A percentile compares a stretch with the other conserved stretches of the same genome.
Conservation (phyloP, 352 stramenopile genomes). For the Bremia lactucae region DNA sequence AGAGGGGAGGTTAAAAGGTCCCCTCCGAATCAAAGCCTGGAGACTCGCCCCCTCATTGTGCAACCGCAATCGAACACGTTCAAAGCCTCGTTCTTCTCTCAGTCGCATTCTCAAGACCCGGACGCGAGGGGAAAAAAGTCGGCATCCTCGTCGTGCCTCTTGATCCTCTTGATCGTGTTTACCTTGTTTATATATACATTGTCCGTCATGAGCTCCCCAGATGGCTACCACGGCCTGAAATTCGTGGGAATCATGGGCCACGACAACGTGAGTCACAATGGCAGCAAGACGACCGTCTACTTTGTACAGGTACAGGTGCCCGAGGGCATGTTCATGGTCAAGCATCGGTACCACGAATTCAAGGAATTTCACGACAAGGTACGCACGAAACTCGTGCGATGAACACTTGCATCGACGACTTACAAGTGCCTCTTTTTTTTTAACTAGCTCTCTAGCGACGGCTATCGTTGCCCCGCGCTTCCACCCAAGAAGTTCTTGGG, state of each 20-base stretch:
- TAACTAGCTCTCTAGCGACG: conserved; percentile 51
- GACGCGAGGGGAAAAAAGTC: conserved; percentile 9
- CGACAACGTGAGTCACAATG: conserved; percentile 80
- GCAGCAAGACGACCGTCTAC: conserved; percentile 82
- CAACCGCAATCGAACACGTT: conserved; percentile 12
- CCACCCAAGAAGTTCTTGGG: conserved; percentile 85
- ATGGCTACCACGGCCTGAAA: conserved; percentile 48
- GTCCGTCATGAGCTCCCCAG: conserved; percentile 29
- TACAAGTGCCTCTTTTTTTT: no score
- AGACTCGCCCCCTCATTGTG: conserved; percentile 4
- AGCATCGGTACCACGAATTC: conserved; percentile 82
- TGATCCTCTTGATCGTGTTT: no score
- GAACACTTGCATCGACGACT: no score
- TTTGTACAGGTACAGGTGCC: conserved; percentile 73
- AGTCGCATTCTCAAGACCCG: conserved; percentile 21
- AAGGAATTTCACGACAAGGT: conserved; percentile 84
- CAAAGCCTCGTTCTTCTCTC: no score
- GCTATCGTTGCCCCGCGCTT: conserved; percentile 66
- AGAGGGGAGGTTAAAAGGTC: conserved; percentile 12
- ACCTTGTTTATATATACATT: no score
- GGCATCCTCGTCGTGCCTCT: not conserved
- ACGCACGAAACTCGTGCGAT: no score
- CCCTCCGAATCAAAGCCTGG: not conserved
- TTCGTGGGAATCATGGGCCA: conserved; percentile 83
- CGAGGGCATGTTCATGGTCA: conserved; percentile 67